Evolutionary conservation across 2,329 filamentous ascomycete species (phyloP).

Genomic region (Coniochaeta sp.): DNA sequence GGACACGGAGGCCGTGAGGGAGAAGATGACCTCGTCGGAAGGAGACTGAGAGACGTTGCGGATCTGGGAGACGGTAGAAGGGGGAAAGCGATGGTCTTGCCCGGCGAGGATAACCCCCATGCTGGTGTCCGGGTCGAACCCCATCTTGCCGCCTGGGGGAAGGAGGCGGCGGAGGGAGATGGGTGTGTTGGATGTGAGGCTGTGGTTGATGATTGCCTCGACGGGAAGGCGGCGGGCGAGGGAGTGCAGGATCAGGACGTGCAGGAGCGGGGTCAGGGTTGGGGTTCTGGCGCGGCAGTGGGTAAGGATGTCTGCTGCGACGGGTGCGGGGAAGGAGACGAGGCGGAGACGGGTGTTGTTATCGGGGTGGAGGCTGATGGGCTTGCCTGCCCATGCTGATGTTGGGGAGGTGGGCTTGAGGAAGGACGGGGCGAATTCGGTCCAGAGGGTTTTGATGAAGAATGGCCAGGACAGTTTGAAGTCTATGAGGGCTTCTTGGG

Average conservation of each 20-base stretch:
- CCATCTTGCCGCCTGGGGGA: background rate
- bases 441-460: background rate
- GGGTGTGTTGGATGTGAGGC: background rate
- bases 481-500: background rate
- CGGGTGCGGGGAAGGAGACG: background rate
- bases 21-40: background rate
- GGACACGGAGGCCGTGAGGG: background rate
- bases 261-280: background rate
- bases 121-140: background rate
- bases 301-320: background rate
- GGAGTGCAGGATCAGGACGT: background rate
- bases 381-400: background rate
- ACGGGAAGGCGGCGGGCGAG: background rate
- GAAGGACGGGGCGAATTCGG: background rate
- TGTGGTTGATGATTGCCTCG: background rate
- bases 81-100: background rate
- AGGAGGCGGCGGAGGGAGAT: conserved; percentile 2
- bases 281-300: background rate
- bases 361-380: background rate
- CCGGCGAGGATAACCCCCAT: background rate
- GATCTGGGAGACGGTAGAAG: background rate
- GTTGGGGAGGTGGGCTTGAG: background rate
- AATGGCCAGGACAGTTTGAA: background rate
- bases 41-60: background rate
- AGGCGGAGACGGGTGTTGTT: background rate